A percentile compares a stretch with the other conserved stretches of the same genome.
phyloP scores from a whole-genome alignment of 78 protist genomes.

The Dictyostelium discoideum region DNA sequence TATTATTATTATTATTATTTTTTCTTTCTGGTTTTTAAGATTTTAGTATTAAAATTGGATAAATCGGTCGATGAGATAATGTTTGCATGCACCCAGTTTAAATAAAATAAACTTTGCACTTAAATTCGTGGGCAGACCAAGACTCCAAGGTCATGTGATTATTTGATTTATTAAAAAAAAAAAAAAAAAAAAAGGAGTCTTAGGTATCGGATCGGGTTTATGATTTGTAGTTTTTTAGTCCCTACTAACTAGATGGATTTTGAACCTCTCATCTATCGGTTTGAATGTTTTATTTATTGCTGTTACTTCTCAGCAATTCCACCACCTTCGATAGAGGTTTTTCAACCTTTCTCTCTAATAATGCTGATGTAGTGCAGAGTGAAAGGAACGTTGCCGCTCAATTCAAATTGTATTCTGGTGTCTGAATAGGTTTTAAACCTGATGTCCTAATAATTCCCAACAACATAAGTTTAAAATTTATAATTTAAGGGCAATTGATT shows the following conservation, averaged over 20 bases:
- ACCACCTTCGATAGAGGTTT: not conserved
- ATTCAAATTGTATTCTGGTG: not conserved
- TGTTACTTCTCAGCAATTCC: not conserved
- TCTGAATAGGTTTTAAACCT: not conserved
- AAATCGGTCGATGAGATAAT: no score
- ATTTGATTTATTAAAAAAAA: no score
- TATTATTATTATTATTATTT: no score
- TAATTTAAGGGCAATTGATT: no score
- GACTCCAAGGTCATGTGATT: no score
- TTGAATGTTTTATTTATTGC: not conserved
- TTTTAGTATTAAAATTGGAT: no score
- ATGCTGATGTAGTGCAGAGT: not conserved
- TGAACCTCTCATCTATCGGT: not conserved
- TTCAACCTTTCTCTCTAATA: not conserved
- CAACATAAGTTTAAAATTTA: no score
- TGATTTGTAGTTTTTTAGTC: not conserved
- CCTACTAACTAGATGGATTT: not conserved
- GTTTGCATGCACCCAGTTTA: no score
- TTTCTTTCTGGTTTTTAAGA: no score
- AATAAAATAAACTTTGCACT: no score
- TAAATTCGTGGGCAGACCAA: no score
- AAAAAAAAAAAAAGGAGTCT: not conserved
- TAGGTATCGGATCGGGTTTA: not conserved
- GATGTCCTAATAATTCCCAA: not conserved
- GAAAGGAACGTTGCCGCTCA: not conserved